Evolutionary conservation across 805 yeast genomes (phyloP).

Genomic region (Scheffersomyces ergatensis): DNA sequence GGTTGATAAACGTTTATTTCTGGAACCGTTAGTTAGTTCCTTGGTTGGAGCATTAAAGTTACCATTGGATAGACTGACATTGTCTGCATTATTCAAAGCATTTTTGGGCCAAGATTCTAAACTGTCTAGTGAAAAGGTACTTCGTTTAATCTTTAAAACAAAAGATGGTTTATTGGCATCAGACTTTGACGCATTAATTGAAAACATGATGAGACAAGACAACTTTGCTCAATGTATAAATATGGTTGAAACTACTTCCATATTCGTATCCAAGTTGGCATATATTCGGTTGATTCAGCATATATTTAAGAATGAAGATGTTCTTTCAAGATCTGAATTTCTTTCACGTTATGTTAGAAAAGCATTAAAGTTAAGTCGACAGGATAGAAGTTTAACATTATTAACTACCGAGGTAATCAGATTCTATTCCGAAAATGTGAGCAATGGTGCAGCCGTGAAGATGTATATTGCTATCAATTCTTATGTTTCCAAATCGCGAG

Average conservation of each 20-base stretch:
- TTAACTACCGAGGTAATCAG: constrained; percentile 17
- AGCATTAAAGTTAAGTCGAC: constrained; percentile 6
- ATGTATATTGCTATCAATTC: constrained; percentile 1
- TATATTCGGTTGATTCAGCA: constrained; percentile 18
- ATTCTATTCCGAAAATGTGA: constrained; percentile 13
- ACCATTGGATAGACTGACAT: constrained; percentile 30
- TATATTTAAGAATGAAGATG: constrained; percentile 3
- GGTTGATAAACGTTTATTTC: neutral
- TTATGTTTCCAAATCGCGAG: neutral
- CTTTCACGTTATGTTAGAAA: neutral
- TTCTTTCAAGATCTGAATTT: neutral
- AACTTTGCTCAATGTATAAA: constrained; percentile 22
- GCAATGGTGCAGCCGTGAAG: constrained; percentile 13
- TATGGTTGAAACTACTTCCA: constrained; percentile 17
- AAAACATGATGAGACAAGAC: constrained; percentile 21
- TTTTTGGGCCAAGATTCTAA: constrained; percentile 26
- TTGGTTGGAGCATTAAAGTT: constrained; percentile 20
- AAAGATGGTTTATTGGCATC: constrained; percentile 19
- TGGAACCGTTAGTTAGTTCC: constrained; percentile 11
- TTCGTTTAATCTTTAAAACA: constrained; percentile 26
- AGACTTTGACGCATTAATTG: constrained; percentile 26
- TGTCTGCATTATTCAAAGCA: constrained; percentile 29
- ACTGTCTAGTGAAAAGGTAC: constrained; percentile 25
- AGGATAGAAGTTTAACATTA: constrained; percentile 11
- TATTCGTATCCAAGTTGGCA: constrained; percentile 22